These are phyloP conservation scores for Diaporthe velutina DNA, from an alignment of 2,329 filamentous ascomycete genomes.

Conservation along the genomic window DNA sequence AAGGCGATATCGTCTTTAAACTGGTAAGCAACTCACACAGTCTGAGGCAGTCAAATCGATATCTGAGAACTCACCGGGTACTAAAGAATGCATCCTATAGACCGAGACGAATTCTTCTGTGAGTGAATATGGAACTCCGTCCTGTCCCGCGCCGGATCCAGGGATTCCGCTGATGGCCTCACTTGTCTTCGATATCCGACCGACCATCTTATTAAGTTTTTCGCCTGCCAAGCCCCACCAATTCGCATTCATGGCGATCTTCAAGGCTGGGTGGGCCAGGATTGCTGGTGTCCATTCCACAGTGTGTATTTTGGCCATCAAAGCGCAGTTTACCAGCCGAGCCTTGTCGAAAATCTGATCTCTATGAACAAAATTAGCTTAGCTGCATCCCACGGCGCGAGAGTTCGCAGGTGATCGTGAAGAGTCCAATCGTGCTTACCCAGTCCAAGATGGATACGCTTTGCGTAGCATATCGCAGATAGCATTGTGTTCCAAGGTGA, in stretches of 20 bases:
- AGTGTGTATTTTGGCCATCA: conserved; percentile 64
- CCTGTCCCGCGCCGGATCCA: conserved; percentile 37
- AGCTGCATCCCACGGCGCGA: rapidly evolving
- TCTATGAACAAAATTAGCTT: background rate
- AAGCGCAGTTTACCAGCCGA: background rate
- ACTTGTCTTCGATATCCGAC: conserved; percentile 54
- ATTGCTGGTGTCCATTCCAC: conserved; percentile 64
- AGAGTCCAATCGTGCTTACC: background rate
- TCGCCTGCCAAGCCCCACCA: conserved; percentile 61
- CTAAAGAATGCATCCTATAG: conserved; percentile 9
- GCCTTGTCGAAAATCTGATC: conserved; percentile 23
- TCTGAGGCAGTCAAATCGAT: rapidly evolving
- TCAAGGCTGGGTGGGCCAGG: conserved; percentile 56
- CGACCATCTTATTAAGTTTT: conserved; percentile 54
- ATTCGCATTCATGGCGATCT: conserved; percentile 59
- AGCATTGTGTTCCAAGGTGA: conserved; percentile 6
- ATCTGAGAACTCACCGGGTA: background rate
- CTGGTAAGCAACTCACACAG: background rate
- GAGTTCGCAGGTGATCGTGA: rapidly evolving
- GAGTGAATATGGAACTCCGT: conserved; percentile 13
- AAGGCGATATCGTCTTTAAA: conserved; percentile 5
- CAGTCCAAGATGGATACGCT: conserved; percentile 6
- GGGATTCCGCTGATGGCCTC: conserved; percentile 52
- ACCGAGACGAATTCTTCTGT: conserved; percentile 23
- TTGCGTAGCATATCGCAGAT: conserved; percentile 7